These are phyloP conservation scores for Detonula confervacea DNA, from an alignment of 352 stramenopile species.

Conservation along the genomic window DNA sequence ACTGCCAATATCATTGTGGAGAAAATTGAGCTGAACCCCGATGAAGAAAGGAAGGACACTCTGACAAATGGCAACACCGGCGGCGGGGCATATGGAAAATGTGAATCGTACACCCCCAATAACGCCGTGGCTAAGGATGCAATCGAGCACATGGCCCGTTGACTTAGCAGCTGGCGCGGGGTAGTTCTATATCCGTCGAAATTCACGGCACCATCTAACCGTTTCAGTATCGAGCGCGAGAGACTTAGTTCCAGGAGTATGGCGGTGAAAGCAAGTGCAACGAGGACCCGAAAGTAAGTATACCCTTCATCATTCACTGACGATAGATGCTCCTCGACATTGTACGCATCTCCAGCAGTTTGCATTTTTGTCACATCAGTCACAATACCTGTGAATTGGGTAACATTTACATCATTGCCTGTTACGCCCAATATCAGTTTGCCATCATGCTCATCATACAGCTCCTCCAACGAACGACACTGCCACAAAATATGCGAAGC, in stretches of 20 bases:
- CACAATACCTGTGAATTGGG: constrained; percentile 24
- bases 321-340: not conserved
- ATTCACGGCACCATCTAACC: constrained; percentile 29
- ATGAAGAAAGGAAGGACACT: constrained; percentile 33
- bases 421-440: constrained; percentile 34
- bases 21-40: constrained; percentile 34
- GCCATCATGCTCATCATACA: constrained; percentile 46
- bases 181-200: constrained; percentile 36
- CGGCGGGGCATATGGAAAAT: constrained; percentile 42
- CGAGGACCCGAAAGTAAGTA: constrained; percentile 49
- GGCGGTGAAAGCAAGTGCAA: constrained; percentile 39
- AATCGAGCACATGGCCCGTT: constrained; percentile 48
- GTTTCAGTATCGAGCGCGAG: constrained; percentile 22
- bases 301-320: constrained; percentile 10
- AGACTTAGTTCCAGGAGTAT: constrained; percentile 54
- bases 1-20: constrained; percentile 42
- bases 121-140: constrained; percentile 40
- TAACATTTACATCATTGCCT: not conserved
- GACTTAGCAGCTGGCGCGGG: constrained; percentile 24
- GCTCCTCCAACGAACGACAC: constrained; percentile 63
- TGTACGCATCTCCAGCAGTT: constrained; percentile 9
- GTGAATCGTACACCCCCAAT: constrained; percentile 44
- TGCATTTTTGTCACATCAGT: constrained; percentile 8
- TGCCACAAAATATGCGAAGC: constrained; percentile 69
- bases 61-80: constrained; percentile 50